Evolutionary conservation across 2,329 filamentous ascomycete species (phyloP).

Genomic region (Aureobasidium pullulans): DNA sequence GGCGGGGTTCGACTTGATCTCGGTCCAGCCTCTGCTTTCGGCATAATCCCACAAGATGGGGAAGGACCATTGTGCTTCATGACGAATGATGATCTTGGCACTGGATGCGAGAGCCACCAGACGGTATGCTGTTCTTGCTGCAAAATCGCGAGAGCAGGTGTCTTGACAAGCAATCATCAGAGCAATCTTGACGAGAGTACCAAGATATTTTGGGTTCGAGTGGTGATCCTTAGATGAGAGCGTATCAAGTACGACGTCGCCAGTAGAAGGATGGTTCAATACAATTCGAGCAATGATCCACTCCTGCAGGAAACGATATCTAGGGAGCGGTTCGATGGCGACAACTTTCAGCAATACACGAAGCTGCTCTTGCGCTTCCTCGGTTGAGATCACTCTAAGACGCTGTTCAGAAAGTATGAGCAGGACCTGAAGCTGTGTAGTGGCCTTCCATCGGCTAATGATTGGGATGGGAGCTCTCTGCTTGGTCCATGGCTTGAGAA

Average conservation of each 20-base stretch:
- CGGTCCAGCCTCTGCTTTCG: conserved; percentile 27
- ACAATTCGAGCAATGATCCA: conserved; percentile 42
- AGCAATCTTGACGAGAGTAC: conserved; percentile 41
- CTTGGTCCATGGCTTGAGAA: conserved; percentile 36
- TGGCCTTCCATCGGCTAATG: conserved; percentile 42
- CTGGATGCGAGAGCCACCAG: conserved; percentile 39
- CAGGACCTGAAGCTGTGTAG: conserved; percentile 41
- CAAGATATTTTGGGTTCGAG: conserved; percentile 40
- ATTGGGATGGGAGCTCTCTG: conserved; percentile 38
- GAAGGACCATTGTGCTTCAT: conserved; percentile 45
- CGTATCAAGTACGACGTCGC: conserved; percentile 29
- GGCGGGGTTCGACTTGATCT: conserved; percentile 32
- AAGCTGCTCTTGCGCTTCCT: conserved; percentile 28
- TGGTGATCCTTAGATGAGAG: conserved; percentile 37
- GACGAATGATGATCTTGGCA: conserved; percentile 45
- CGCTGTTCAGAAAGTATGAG: conserved; percentile 36
- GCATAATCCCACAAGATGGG: conserved; percentile 38
- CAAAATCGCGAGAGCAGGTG: conserved; percentile 31
- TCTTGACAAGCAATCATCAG: conserved; percentile 34
- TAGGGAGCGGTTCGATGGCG: conserved; percentile 39
- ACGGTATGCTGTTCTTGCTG: conserved; percentile 32
- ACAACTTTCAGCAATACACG: conserved; percentile 34
- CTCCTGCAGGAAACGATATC: conserved; percentile 40
- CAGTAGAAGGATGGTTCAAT: conserved; percentile 26
- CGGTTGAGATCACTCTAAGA: conserved; percentile 16